Percentiles rank a stretch among this genome's conserved stretches.
Conservation (phyloP, 805 yeast genomes). For the Kluyveromyces aestuarii region DNA sequence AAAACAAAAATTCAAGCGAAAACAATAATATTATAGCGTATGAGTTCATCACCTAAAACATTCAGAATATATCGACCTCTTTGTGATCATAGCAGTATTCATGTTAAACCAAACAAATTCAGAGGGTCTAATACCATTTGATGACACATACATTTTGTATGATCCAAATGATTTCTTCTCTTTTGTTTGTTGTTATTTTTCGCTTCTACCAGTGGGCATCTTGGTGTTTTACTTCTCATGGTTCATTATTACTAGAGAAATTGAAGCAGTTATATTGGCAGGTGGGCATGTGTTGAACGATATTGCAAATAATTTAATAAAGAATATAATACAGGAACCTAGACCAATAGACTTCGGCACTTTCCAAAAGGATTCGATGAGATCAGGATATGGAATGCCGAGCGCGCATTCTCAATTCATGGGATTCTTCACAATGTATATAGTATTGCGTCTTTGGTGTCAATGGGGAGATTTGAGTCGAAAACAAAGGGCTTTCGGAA, state of each 20-base stretch:
- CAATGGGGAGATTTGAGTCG: conserved; percentile 34
- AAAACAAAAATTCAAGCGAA: background rate
- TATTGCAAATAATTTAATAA: conserved; percentile 56
- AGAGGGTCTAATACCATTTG: conserved; percentile 48
- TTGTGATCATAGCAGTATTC: background rate
- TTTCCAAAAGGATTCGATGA: conserved; percentile 31
- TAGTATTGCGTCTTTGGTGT: conserved; percentile 34
- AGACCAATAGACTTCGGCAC: conserved; percentile 48
- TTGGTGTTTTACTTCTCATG: conserved; percentile 75
- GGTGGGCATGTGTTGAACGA: conserved; percentile 83
- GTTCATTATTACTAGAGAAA: conserved; percentile 73
- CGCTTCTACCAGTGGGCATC: conserved; percentile 72
- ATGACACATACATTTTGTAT: conserved; percentile 78
- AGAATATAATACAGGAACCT: conserved; percentile 54
- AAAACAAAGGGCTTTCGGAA: conserved; percentile 24
- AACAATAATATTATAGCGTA: background rate
- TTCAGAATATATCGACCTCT: background rate
- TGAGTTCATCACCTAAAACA: background rate
- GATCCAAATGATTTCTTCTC: conserved; percentile 58
- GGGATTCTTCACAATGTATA: conserved; percentile 69
- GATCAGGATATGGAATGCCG: conserved; percentile 88
- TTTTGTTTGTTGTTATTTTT: conserved; percentile 54
- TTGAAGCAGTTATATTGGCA: conserved; percentile 75
- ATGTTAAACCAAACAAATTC: background rate
- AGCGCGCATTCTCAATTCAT: conserved; percentile 94